These are phyloP conservation scores for Tylopilus subfusipes DNA, from an alignment of 768 basidiomycete genomes.

Conservation along the genomic window DNA sequence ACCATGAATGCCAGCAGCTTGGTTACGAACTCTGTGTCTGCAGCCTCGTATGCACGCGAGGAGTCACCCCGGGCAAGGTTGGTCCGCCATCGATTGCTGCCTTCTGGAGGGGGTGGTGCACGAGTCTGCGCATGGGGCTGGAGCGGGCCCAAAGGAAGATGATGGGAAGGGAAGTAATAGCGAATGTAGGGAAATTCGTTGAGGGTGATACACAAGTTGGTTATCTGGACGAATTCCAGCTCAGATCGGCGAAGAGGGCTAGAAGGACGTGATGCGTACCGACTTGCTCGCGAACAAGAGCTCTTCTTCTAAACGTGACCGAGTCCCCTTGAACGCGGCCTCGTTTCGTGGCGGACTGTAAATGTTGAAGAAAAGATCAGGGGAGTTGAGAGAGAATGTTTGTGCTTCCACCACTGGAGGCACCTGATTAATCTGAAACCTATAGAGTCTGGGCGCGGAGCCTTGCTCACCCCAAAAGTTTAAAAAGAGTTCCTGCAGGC, in stretches of 20 bases:
- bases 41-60: conserved; percentile 64
- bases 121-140: conserved; percentile 63
- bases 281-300: conserved; percentile 69
- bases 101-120: conserved; percentile 62
- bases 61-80: conserved; percentile 72
- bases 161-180: conserved; percentile 84
- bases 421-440: conserved; percentile 7
- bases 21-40: conserved; percentile 72
- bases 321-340: conserved; percentile 58
- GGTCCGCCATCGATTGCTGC: conserved; percentile 71
- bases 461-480: conserved; percentile 83
- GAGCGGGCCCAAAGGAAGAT: conserved; percentile 81
- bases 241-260: background rate
- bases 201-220: conserved; percentile 85
- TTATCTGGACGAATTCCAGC: conserved; percentile 49
- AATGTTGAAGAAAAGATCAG: conserved; percentile 81
- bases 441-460: background rate
- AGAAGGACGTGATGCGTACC: conserved; percentile 34
- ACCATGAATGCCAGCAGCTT: conserved; percentile 84
- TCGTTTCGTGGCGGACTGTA: conserved; percentile 82
- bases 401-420: conserved; percentile 78
- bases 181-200: conserved; percentile 92
- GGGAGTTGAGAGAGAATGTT: conserved; percentile 74
- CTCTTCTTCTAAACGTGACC: conserved; percentile 83
- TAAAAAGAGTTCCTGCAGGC: conserved; percentile 81